These are phyloP conservation scores for Coemansia sp. DNA, from an alignment of 192 early-diverging fungal species.

Conservation along the genomic window DNA sequence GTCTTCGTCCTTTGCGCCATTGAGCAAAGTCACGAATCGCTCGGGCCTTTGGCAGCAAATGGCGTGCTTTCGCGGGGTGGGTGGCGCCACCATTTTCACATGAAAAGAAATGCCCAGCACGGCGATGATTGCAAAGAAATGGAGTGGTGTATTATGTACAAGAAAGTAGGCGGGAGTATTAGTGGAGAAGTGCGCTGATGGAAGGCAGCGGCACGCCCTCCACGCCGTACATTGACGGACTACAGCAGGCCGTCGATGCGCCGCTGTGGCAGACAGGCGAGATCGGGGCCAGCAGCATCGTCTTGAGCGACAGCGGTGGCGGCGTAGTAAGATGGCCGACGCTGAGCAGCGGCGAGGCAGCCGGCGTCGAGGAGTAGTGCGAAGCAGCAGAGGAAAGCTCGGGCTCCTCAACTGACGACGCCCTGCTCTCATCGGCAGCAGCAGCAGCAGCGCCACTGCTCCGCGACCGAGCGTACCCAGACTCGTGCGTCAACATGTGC, in stretches of 20 bases:
- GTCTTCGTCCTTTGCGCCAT: background rate
- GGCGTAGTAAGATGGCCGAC: background rate
- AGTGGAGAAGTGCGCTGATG: background rate
- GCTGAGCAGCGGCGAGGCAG: background rate
- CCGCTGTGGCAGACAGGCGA: background rate
- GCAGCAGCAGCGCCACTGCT: too few species aligned
- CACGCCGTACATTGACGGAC: background rate
- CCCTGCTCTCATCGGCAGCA: too few species aligned
- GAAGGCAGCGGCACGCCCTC: background rate
- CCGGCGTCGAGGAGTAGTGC: background rate
- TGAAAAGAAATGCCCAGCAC: background rate
- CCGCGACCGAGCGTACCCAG: background rate
- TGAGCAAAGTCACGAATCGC: background rate
- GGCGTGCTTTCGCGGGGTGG: background rate
- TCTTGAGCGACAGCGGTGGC: background rate
- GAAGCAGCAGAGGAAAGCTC: background rate
- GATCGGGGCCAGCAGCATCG: background rate
- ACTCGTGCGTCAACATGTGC: conserved; percentile 4
- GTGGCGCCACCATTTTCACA: background rate
- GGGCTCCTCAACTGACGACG: background rate
- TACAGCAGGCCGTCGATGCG: background rate
- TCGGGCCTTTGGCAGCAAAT: background rate
- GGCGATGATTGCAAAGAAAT: background rate
- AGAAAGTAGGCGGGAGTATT: background rate
- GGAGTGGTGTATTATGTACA: background rate